A percentile compares a stretch with the other conserved stretches of the same genome.
Evolutionary conservation across 2,329 filamentous ascomycete genomes (phyloP).

Genomic region (Diaporthe velutina): DNA sequence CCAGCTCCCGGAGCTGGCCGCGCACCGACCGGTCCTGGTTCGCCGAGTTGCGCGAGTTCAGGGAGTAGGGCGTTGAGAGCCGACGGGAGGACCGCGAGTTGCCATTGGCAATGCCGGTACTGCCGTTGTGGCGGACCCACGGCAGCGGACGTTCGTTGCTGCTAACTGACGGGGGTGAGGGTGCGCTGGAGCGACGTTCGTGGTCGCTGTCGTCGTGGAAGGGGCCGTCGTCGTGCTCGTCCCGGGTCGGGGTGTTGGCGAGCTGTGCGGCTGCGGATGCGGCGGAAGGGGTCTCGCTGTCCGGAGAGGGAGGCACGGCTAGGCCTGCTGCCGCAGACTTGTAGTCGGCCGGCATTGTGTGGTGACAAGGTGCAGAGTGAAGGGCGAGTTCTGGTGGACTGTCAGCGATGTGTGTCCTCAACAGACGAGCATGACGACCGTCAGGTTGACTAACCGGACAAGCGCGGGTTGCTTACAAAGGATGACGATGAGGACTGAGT

Average conservation of each 20-base stretch:
- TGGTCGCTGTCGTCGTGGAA: slow-evolving; percentile 40
- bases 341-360: slow-evolving; percentile 65
- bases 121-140: slow-evolving; percentile 47
- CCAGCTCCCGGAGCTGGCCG: slow-evolving; percentile 46
- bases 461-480: not conserved
- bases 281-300: slow-evolving; percentile 44
- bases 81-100: slow-evolving; percentile 51
- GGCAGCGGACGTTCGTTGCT: slow-evolving; percentile 45
- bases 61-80: slow-evolving; percentile 57
- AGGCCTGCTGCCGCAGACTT: slow-evolving; percentile 63
- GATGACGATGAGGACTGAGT: not conserved
- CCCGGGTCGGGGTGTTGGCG: slow-evolving; percentile 22
- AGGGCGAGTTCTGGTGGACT: not conserved
- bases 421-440: not conserved
- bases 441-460: not conserved
- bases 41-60: slow-evolving; percentile 40
- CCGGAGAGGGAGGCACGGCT: slow-evolving; percentile 54
- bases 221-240: slow-evolving; percentile 40
- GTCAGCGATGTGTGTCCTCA: not conserved
- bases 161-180: not conserved
- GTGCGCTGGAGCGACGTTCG: not conserved
- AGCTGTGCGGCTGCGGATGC: slow-evolving; percentile 49
- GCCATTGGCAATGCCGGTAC: not conserved
- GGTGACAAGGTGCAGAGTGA: slow-evolving; percentile 15
- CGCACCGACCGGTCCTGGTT: slow-evolving; percentile 43